These are phyloP conservation scores for Phellinidium pouzarii DNA, from an alignment of 1,284 basidiomycete species.

Conservation along the genomic window DNA sequence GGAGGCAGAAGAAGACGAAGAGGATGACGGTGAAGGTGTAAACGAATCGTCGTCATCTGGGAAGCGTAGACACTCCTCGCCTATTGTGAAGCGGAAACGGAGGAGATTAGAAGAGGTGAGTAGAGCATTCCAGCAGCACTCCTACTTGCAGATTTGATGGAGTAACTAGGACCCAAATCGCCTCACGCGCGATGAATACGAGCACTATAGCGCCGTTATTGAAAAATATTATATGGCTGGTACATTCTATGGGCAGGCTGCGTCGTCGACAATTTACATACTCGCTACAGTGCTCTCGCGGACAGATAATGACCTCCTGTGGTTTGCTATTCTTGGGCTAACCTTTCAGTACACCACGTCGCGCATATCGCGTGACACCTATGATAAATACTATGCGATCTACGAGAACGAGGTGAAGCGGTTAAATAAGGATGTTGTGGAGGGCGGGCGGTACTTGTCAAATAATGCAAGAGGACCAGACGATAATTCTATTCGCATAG, in stretches of 20 bases:
- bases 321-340: constrained; percentile 91
- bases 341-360: constrained; percentile 90
- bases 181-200: constrained; percentile 65
- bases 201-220: constrained; percentile 54
- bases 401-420: constrained; percentile 88
- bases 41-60: constrained; percentile 30
- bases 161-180: constrained; percentile 33
- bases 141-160: neutral
- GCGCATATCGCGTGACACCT: constrained; percentile 80
- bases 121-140: constrained; percentile 20
- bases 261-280: constrained; percentile 84
- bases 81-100: constrained; percentile 40
- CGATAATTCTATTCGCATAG: constrained; percentile 72
- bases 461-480: constrained; percentile 55
- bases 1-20: constrained; percentile 31
- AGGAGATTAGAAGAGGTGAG: constrained; percentile 42
- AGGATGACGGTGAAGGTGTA: constrained; percentile 28
- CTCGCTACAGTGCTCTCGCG: constrained; percentile 86
- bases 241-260: constrained; percentile 85
- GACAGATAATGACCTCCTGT: constrained; percentile 89
- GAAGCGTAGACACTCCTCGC: constrained; percentile 43
- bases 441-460: constrained; percentile 34
- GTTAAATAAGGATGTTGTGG: constrained; percentile 45
- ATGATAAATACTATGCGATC: constrained; percentile 74
- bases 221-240: constrained; percentile 84